Conservation (phyloP, 129 eudicot genomes). For the Rutidosis leptorrhynchoides region DNA sequence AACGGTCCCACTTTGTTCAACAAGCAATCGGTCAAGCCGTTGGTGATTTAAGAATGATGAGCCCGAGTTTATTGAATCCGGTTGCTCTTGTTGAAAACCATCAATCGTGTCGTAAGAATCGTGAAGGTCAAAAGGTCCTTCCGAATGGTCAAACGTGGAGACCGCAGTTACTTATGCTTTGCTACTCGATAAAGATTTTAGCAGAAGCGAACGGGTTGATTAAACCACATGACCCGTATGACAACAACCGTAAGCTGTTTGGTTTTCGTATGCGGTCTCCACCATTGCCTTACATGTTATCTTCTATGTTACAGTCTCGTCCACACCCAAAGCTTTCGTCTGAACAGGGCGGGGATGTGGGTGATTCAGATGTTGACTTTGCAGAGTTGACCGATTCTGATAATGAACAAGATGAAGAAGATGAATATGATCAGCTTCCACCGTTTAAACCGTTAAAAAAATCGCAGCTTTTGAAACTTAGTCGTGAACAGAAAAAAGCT, state of each 20-base stretch:
- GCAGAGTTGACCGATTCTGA: conserved; percentile 80
- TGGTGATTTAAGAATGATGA: conserved; percentile 85
- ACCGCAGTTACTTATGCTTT: conserved; percentile 67
- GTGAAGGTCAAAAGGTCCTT: conserved; percentile 90
- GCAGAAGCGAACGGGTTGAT: conserved; percentile 70
- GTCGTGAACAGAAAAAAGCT: conserved; percentile 75
- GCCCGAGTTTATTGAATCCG: conserved; percentile 80
- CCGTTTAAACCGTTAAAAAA: conserved; percentile 84
- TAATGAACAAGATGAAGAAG: conserved; percentile 73
- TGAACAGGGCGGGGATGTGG: conserved; percentile 85
- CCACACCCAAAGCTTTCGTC: conserved; percentile 85
- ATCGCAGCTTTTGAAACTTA: conserved; percentile 72
- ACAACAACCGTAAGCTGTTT: conserved; percentile 76
- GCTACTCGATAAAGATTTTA: conserved; percentile 90
- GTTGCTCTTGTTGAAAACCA: conserved; percentile 89
- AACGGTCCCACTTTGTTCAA: conserved; percentile 84
- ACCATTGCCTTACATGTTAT: conserved; percentile 87
- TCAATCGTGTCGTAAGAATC: conserved; percentile 79
- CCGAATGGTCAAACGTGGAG: conserved; percentile 95
- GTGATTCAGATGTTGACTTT: conserved; percentile 84
- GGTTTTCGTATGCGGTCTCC: conserved; percentile 85
- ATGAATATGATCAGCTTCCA: conserved; percentile 96
- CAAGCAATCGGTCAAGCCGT: conserved; percentile 87
- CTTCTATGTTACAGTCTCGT: conserved; percentile 89
- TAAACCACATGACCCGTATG: conserved; percentile 78